Conservation (phyloP, 345 rosid genomes). For the Streptanthus diversifolius region DNA sequence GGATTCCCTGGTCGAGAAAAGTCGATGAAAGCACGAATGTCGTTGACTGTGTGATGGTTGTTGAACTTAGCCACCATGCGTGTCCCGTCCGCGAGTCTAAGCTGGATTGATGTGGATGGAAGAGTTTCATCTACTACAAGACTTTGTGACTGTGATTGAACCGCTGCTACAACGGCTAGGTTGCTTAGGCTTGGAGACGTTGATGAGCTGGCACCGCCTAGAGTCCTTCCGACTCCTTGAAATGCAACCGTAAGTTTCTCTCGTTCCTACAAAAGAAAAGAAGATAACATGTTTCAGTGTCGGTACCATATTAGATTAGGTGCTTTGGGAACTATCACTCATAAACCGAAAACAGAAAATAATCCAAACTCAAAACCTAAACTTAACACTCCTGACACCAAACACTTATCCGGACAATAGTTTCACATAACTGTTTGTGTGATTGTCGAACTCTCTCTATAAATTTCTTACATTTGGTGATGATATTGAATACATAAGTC, state of each 20-base stretch:
- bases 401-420: background rate
- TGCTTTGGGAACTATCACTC: background rate
- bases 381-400: no score
- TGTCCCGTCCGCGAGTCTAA: slow-evolving; percentile 82
- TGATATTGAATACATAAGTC: background rate
- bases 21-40: slow-evolving; percentile 60
- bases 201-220: slow-evolving; percentile 62
- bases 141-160: slow-evolving; percentile 37
- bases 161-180: slow-evolving; percentile 3
- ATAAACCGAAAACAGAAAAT: background rate
- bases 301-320: background rate
- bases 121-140: slow-evolving; percentile 53
- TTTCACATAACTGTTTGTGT: background rate
- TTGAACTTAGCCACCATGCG: slow-evolving; percentile 70
- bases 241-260: slow-evolving; percentile 67
- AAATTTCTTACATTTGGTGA: background rate
- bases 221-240: slow-evolving; percentile 89
- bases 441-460: background rate
- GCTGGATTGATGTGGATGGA: slow-evolving; percentile 84
- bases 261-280: slow-evolving; percentile 48
- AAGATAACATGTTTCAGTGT: background rate
- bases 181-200: slow-evolving; percentile 32
- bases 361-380: background rate
- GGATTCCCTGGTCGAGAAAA: slow-evolving; percentile 59
- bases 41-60: slow-evolving; percentile 59